phyloP scores from a whole-genome alignment of 345 rosid species.

The Microcos paniculata region DNA sequence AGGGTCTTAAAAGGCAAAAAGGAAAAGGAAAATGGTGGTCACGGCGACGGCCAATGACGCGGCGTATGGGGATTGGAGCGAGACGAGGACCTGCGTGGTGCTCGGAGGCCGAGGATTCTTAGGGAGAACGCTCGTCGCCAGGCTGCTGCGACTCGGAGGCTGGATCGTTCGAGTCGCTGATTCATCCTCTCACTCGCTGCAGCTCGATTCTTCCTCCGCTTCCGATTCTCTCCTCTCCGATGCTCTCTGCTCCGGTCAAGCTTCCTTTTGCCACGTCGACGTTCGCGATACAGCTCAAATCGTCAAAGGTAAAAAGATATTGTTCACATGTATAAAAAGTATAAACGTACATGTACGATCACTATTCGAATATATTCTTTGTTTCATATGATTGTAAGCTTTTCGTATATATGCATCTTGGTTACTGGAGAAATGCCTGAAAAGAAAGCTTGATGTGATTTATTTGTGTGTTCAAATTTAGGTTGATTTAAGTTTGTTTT shows the following conservation, averaged over 20 bases:
- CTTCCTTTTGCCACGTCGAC: slow-evolving; percentile 64
- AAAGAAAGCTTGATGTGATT: background rate
- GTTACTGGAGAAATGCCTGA: slow-evolving; percentile 9
- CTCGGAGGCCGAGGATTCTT: slow-evolving; percentile 81
- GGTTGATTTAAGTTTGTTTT: background rate
- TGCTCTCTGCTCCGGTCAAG: slow-evolving; percentile 66
- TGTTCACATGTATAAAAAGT: background rate
- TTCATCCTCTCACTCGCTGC: slow-evolving; percentile 42
- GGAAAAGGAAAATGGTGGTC: slow-evolving; percentile 10
- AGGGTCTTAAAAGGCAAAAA: background rate
- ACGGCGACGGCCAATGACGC: slow-evolving; percentile 37
- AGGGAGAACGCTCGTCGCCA: slow-evolving; percentile 72
- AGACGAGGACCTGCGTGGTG: slow-evolving; percentile 65
- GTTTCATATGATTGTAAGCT: background rate
- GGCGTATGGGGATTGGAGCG: slow-evolving; percentile 34
- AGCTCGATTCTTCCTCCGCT: slow-evolving; percentile 42
- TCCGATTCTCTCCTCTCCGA: slow-evolving; percentile 55
- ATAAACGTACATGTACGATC: background rate
- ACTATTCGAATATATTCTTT: background rate
- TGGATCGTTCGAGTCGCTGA: slow-evolving; percentile 92
- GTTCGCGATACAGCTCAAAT: slow-evolving; percentile 63
- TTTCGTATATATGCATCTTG: slow-evolving; percentile 12
- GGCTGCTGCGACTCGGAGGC: slow-evolving; percentile 57
- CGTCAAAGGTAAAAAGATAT: slow-evolving; percentile 39
- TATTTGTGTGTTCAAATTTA: background rate